Evolutionary conservation across 495 filamentous ascomycete species (phyloP), one percentile per base, ranked within the genome.

Genomic region (Aspergillus indologenus): DNA sequence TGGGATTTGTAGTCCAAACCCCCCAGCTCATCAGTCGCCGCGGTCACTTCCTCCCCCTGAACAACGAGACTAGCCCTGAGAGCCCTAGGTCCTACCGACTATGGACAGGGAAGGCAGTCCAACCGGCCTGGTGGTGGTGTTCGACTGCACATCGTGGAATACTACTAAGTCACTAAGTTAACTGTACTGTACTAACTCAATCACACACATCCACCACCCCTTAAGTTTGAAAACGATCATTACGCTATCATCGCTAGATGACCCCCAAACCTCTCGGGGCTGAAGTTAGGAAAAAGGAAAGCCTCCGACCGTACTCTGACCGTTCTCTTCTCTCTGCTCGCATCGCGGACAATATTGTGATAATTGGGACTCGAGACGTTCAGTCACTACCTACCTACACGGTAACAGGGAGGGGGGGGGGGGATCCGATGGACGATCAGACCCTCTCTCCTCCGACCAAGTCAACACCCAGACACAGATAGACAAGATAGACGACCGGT

Each of bases 41-140:
- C 26, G 4, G 4, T 29, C 26, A 29, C 46, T 45, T 57, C 45
- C 48, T 43, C 6, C 20, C 34, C 18, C 15, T 23, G 12, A 31
- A 29, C 14, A 23, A 29, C 7, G 40, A 7, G 54, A 26, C 31
- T 26, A 49, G n/a, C n/a, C n/a, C n/a, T n/a, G n/a, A n/a, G 7
- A 34, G 26, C 18, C 29, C 29, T 31, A 34, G 15, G 12, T n/a
- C 29, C 18, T 45, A 21, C 48, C 9, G 7, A 48, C 45, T 57
- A 40, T 19, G 55, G 26, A 8, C 26, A 57, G 29, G 55, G 54
- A 50, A 46, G 29, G 34, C 22, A 54, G 42, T 54, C 19, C 52
- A 40, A 40, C 34, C 34, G 34, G 34, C 5, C 12, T 3, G 4
- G 4, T 9, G 9, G 26, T 29, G 9, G 3, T 40, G 34, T 11